A percentile compares a stretch with the other conserved stretches of the same genome.
These are phyloP conservation scores for Bretschneidera sinensis DNA, from an alignment of 345 rosid species.

Conservation along the genomic window DNA sequence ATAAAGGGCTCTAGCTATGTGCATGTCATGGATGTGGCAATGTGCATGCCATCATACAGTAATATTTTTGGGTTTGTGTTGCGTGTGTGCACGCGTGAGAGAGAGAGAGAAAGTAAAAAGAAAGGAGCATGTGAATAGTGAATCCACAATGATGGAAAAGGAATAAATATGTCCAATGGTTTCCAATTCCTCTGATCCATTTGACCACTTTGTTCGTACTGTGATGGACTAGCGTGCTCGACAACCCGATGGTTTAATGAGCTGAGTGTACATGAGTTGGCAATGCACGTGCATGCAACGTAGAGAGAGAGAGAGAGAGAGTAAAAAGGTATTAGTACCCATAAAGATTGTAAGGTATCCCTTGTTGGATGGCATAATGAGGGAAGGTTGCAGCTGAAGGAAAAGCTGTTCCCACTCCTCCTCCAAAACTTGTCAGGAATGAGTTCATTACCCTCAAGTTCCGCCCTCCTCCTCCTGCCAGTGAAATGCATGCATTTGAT, in stretches of 20 bases:
- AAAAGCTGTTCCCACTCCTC: slow-evolving; percentile 54
- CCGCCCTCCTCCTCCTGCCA: slow-evolving; percentile 52
- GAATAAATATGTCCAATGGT: not conserved
- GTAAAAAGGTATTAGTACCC: slow-evolving; percentile 31
- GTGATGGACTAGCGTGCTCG: slow-evolving; percentile 14
- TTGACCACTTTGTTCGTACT: no score
- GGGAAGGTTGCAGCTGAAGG: slow-evolving; percentile 77
- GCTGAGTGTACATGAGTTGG: slow-evolving; percentile 38
- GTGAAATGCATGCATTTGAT: no score
- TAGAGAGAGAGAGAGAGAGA: not conserved
- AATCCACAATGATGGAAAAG: not conserved
- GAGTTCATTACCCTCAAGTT: slow-evolving; percentile 65
- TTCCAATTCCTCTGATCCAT: no score
- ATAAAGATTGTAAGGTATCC: slow-evolving; percentile 71
- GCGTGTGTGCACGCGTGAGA: not conserved
- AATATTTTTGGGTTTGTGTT: no score
- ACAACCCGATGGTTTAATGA: slow-evolving; percentile 18
- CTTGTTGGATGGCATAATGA: slow-evolving; percentile 85
- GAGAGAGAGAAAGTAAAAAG: slow-evolving; percentile 4
- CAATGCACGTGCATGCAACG: slow-evolving; percentile 42
- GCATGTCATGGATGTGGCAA: no score
- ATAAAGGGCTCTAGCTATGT: no score
- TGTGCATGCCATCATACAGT: no score
- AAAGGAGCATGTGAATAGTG: not conserved
- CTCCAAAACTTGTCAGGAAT: slow-evolving; percentile 72